These are phyloP conservation scores for Emydomyces testavorans DNA, from an alignment of 2,329 filamentous ascomycete genomes.

Conservation along the genomic window DNA sequence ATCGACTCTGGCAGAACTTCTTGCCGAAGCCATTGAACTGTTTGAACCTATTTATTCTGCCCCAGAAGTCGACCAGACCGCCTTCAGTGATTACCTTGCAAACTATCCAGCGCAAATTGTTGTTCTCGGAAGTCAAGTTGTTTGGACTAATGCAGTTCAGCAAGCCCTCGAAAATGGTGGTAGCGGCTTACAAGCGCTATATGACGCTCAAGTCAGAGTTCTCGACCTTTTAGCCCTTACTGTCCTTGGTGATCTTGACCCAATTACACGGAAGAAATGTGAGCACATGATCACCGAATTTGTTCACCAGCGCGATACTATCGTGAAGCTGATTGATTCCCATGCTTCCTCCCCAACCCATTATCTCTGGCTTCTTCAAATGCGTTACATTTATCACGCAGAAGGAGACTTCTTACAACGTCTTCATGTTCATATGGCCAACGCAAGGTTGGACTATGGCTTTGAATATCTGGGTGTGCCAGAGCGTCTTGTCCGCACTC, in stretches of 20 bases:
- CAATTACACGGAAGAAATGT: slow-evolving; percentile 86
- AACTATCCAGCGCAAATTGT: slow-evolving; percentile 88
- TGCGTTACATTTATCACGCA: slow-evolving; percentile 83
- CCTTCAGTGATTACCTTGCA: slow-evolving; percentile 68
- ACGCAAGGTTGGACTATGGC: slow-evolving; percentile 86
- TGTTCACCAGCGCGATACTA: slow-evolving; percentile 89
- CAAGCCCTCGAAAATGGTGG: slow-evolving; percentile 62
- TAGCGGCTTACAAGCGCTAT: slow-evolving; percentile 55
- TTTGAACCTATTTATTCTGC: slow-evolving; percentile 69
- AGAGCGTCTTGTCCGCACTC: slow-evolving; percentile 89
- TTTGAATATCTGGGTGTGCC: slow-evolving; percentile 97
- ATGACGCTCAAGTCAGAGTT: slow-evolving; percentile 71
- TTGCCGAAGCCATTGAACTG: slow-evolving; percentile 72
- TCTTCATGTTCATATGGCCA: slow-evolving; percentile 89
- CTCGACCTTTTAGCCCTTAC: slow-evolving; percentile 76
- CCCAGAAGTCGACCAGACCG: slow-evolving; percentile 55
- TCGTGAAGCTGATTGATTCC: slow-evolving; percentile 68
- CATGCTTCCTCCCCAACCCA: slow-evolving; percentile 66
- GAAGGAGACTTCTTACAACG: slow-evolving; percentile 74
- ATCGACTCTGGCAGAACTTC: slow-evolving; percentile 74
- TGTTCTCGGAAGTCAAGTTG: slow-evolving; percentile 83
- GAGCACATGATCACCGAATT: slow-evolving; percentile 98
- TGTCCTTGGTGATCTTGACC: slow-evolving; percentile 77
- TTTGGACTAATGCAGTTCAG: slow-evolving; percentile 84
- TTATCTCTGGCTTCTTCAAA: slow-evolving; percentile 87